Conservation (phyloP, 2,329 filamentous ascomycete genomes). For the Ophiosphaerella narmari region DNA sequence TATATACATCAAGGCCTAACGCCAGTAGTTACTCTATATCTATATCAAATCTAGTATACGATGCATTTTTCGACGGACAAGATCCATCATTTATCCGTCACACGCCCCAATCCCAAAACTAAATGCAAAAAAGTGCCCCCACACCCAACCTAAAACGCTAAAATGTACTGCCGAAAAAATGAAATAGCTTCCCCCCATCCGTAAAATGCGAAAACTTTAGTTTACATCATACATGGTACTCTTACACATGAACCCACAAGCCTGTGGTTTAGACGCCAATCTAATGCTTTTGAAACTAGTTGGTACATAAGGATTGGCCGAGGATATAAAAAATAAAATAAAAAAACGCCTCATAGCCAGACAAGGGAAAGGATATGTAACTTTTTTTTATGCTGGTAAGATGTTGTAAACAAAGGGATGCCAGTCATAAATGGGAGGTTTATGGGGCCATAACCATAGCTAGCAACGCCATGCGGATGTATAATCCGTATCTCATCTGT, state of each 20-base stretch:
- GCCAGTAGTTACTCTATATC: too few relatives aligned
- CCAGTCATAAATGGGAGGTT: slow-evolving; percentile 5
- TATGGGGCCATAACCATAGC: slow-evolving; percentile 80
- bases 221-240: slow-evolving; percentile 24
- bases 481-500: slow-evolving; percentile 96
- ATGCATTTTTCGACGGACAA: too few relatives aligned
- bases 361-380: too few relatives aligned
- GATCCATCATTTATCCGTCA: too few relatives aligned
- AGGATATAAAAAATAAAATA: slow-evolving; percentile 2
- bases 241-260: slow-evolving; percentile 2
- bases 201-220: slow-evolving; percentile 15
- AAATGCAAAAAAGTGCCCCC: not conserved
- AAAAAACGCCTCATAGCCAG: not conserved
- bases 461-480: slow-evolving; percentile 96
- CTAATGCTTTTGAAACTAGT: slow-evolving; percentile 22
- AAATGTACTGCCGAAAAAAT: slow-evolving; percentile 31
- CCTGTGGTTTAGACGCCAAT: slow-evolving; percentile 15
- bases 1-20: too few relatives aligned
- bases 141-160: not conserved
- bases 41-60: too few relatives aligned
- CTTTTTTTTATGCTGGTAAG: slow-evolving; percentile 11
- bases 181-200: slow-evolving; percentile 42
- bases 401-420: not conserved
- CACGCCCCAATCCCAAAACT: too few relatives aligned
- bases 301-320: slow-evolving; percentile 10